phyloP scores from a whole-genome alignment of 192 early-diverging fungal genomes.

The Powellomyces hirtus region DNA sequence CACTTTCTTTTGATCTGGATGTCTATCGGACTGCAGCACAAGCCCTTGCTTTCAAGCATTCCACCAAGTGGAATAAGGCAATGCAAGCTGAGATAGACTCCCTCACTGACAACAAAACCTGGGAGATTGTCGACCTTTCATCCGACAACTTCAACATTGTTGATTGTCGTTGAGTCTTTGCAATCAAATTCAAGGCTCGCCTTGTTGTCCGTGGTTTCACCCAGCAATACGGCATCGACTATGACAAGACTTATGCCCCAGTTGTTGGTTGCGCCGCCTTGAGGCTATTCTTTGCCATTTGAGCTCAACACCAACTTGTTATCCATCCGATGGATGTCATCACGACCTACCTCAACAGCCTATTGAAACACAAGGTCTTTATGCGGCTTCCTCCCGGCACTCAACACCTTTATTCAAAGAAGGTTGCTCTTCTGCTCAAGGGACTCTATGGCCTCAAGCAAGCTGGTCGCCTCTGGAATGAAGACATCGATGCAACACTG shows the following conservation, averaged over 20 bases:
- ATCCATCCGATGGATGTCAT: constrained; percentile 16
- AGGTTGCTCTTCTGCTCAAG: too few species aligned
- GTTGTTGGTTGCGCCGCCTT: constrained; percentile 1
- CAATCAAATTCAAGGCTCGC: constrained; percentile 26
- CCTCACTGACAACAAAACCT: constrained; percentile 12
- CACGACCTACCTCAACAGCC: constrained; percentile 32
- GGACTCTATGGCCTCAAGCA: background rate
- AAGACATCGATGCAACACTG: too few species aligned
- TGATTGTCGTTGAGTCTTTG: constrained; percentile 1
- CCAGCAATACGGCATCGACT: constrained; percentile 35
- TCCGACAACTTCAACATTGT: too few species aligned
- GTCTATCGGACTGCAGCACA: too few species aligned
- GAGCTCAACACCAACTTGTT: background rate
- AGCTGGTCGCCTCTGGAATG: background rate
- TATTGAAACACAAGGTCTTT: background rate
- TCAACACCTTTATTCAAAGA: too few species aligned
- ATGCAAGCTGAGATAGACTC: too few species aligned
- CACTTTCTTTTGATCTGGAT: too few species aligned
- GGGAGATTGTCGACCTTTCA: constrained; percentile 5
- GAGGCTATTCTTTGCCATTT: constrained; percentile 1
- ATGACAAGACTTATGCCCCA: constrained; percentile 34
- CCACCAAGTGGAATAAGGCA: background rate
- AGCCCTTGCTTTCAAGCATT: too few species aligned
- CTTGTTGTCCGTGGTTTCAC: constrained; percentile 30
- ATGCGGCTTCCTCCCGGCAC: too few species aligned